Evolutionary conservation across 2,329 filamentous ascomycete genomes (phyloP).

Genomic region (Diaporthe caulivora): DNA sequence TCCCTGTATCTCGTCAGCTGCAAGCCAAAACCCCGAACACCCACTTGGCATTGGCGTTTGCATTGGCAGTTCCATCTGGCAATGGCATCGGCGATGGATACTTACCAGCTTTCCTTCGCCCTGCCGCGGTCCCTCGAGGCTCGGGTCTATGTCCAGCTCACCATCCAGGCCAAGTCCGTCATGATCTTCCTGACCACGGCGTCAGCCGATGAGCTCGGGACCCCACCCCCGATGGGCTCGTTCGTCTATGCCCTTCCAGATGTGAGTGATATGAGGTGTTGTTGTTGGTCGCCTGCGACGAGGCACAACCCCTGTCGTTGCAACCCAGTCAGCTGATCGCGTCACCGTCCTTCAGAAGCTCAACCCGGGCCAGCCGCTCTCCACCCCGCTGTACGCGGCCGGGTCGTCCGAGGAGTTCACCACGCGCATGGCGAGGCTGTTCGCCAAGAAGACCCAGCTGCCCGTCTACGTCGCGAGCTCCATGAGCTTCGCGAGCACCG

Average conservation of each 20-base stretch:
- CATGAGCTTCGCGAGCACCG: constrained; percentile 79
- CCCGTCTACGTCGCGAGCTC: constrained; percentile 95
- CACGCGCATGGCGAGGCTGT: constrained; percentile 83
- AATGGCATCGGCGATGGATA: constrained; percentile 31
- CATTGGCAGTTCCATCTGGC: too few species aligned
- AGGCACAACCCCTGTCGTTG: too few species aligned
- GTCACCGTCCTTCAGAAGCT: constrained; percentile 54
- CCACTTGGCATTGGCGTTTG: too few species aligned
- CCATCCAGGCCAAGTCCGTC: constrained; percentile 68
- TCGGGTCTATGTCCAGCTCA: constrained; percentile 71
- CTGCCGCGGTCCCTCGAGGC: constrained; percentile 72
- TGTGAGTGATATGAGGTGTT: constrained; percentile 61
- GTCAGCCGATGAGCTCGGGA: constrained; percentile 62
- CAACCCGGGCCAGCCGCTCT: constrained; percentile 73
- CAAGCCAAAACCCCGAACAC: background rate
- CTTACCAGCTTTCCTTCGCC: constrained; percentile 67
- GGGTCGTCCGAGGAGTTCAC: constrained; percentile 88
- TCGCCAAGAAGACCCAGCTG: constrained; percentile 78
- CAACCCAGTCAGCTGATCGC: background rate
- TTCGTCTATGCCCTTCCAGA: constrained; percentile 96
- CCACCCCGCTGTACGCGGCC: constrained; percentile 82
- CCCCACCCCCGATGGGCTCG: constrained; percentile 77
- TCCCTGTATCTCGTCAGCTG: constrained; percentile 1
- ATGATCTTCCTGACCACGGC: constrained; percentile 73
- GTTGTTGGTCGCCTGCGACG: constrained; percentile 5